phyloP scores from a whole-genome alignment of 345 rosid genomes.

The Heritiera fomes region DNA sequence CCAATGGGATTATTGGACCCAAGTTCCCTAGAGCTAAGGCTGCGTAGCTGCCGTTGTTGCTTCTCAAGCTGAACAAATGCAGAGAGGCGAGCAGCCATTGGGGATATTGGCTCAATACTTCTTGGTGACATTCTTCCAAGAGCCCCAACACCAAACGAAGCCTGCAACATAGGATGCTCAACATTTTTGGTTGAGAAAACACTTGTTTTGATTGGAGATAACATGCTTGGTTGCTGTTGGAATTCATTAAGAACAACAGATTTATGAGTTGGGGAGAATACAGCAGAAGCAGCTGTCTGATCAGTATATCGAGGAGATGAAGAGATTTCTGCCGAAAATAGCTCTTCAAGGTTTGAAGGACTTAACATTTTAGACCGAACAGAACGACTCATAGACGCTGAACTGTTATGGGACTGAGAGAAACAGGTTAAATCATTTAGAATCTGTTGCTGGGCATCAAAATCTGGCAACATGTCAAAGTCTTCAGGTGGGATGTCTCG shows the following conservation, averaged over 20 bases:
- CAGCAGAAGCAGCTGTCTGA: slow-evolving; percentile 31
- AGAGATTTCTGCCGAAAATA: slow-evolving; percentile 42
- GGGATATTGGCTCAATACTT: slow-evolving; percentile 47
- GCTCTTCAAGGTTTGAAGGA: slow-evolving; percentile 52
- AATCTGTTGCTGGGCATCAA: slow-evolving; percentile 45
- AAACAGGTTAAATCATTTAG: slow-evolving; percentile 41
- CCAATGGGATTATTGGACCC: slow-evolving; percentile 39
- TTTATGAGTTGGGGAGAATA: slow-evolving; percentile 51
- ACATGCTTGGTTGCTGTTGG: slow-evolving; percentile 44
- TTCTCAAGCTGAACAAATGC: slow-evolving; percentile 46
- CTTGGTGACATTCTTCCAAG: slow-evolving; percentile 60
- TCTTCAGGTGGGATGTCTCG: slow-evolving; percentile 43
- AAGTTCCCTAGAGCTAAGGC: slow-evolving; percentile 45
- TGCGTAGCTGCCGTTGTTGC: slow-evolving; percentile 42
- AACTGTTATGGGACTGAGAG: slow-evolving; percentile 31
- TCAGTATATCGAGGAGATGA: slow-evolving; percentile 47
- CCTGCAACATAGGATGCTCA: slow-evolving; percentile 42
- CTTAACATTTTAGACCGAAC: slow-evolving; percentile 36
- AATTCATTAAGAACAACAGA: slow-evolving; percentile 44
- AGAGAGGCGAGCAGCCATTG: slow-evolving; percentile 40
- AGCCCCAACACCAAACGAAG: slow-evolving; percentile 44
- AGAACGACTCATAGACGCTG: slow-evolving; percentile 29
- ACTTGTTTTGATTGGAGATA: slow-evolving; percentile 45
- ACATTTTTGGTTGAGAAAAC: slow-evolving; percentile 43
- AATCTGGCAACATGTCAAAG: slow-evolving; percentile 36